Evolutionary conservation across 2,329 filamentous ascomycete genomes (phyloP), one percentile per base, ranked within the genome.

Genomic region (Huntiella bhutanensis): DNA sequence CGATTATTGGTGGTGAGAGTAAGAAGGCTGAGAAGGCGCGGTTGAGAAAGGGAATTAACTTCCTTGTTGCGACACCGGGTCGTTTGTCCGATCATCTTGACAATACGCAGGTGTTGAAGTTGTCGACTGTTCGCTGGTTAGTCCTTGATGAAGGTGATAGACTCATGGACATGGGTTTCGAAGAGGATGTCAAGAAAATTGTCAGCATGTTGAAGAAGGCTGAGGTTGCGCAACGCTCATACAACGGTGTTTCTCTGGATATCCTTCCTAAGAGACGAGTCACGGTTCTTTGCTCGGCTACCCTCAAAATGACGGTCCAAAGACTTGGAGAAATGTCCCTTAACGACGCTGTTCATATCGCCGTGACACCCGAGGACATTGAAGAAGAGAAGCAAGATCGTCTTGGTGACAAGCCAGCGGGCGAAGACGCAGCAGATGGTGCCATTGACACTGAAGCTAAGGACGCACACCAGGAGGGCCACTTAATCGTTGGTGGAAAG

Each of bases 161-260:
- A n/a, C 67, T 98, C 58, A 95, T 98, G 88, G 91, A 98, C 58
- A 71, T 96, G 56, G 91, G 91, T 0, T 98, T 98, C 54, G 91
- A 96, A 61, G 79, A 95, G 46, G 88, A 96, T 56, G 75, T 98
- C 50, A 82, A 83, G 57, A 82, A 80, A 51, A 88, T 95, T 52
- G 82, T 98, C 12, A 70, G 75, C 47, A 81, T 81, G 51, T 73
- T 96, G 47, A 78, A 86, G 51, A 64, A 77, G 39, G 71, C 80
- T 47, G 63, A 67, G 28, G 59, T 80, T 15, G 66, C 70, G 34
- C 70, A 71, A 47, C 73, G 70, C 47, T 75, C 73, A 28, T 70
- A 71, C 34, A 75, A 77, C 44, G 68, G 70, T 4, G 63, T 70
- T 3, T 61, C 65, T 2, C 67, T 80, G 34, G 73, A 73, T 13